Evolutionary conservation across 2,329 filamentous ascomycete species (phyloP).

Genomic region (Colletotrichum cordylinicola): DNA sequence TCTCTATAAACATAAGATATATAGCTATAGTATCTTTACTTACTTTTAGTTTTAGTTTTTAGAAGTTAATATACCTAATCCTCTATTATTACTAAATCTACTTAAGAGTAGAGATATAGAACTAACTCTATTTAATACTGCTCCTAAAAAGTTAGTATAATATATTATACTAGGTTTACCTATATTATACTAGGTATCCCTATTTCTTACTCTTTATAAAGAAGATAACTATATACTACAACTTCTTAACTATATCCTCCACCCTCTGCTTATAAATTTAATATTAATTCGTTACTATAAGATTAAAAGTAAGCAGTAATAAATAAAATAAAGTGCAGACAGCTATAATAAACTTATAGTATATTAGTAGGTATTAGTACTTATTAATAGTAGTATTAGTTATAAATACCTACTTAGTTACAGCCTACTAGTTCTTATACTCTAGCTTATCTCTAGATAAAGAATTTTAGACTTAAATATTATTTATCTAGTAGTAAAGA

Average conservation of each 20-base stretch:
- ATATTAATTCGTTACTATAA: background rate
- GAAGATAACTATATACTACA: conserved; percentile 99
- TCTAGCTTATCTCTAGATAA: background rate
- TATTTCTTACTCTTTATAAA: conserved; percentile 94
- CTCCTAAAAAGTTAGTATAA: conserved; percentile 5
- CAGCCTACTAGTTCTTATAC: background rate
- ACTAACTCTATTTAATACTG: background rate
- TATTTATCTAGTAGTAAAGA: background rate
- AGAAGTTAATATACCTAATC: background rate
- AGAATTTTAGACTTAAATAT: background rate
- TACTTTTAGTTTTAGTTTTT: background rate
- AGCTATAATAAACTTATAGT: background rate
- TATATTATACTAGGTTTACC: conserved; percentile 14
- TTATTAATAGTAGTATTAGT: no score
- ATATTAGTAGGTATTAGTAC: no score
- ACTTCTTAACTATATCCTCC: conserved; percentile 90
- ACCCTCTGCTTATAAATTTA: conserved; percentile 48
- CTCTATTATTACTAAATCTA: background rate
- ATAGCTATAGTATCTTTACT: background rate
- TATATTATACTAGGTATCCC: conserved; percentile 71
- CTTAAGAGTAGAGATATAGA: background rate
- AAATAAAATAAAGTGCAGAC: background rate
- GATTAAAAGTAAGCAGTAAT: background rate
- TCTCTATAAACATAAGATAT: background rate
- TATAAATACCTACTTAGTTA: background rate